A percentile compares a stretch with the other conserved stretches of the same genome.
Evolutionary conservation across 306 rosid species (phyloP).

Genomic region (Castanea sativa): DNA sequence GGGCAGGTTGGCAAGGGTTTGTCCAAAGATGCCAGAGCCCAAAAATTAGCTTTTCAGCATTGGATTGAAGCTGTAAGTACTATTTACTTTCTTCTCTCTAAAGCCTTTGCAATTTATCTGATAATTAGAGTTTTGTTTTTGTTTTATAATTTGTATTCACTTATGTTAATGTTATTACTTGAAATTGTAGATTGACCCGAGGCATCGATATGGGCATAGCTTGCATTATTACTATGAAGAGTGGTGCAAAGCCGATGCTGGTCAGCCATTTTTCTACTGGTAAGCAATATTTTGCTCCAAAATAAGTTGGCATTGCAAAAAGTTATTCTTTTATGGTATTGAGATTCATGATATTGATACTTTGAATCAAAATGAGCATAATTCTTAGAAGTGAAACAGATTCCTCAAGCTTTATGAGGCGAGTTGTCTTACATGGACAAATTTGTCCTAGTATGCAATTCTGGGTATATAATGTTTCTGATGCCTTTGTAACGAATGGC

Average conservation of each 20-base stretch:
- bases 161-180: neutral
- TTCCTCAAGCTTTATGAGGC: too few species aligned
- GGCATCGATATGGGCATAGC: constrained; percentile 96
- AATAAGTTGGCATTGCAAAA: neutral
- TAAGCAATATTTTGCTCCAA: constrained; percentile 23
- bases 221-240: constrained; percentile 73
- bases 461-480: neutral
- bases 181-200: constrained; percentile 76
- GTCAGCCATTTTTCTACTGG: constrained; percentile 95
- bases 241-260: constrained; percentile 77
- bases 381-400: too few species aligned
- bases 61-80: constrained; percentile 92
- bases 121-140: neutral
- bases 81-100: neutral
- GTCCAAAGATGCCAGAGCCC: constrained; percentile 83
- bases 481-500: too few species aligned
- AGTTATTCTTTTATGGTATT: neutral
- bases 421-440: too few species aligned
- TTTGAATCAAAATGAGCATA: too few species aligned
- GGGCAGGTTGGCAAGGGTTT: constrained; percentile 88
- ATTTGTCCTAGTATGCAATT: neutral
- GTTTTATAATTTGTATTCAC: neutral
- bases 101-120: neutral
- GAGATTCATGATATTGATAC: neutral
- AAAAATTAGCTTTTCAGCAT: constrained; percentile 90